These are phyloP conservation scores for Penicillium sp. DNA, from an alignment of 2,329 filamentous ascomycete genomes.

Conservation along the genomic window DNA sequence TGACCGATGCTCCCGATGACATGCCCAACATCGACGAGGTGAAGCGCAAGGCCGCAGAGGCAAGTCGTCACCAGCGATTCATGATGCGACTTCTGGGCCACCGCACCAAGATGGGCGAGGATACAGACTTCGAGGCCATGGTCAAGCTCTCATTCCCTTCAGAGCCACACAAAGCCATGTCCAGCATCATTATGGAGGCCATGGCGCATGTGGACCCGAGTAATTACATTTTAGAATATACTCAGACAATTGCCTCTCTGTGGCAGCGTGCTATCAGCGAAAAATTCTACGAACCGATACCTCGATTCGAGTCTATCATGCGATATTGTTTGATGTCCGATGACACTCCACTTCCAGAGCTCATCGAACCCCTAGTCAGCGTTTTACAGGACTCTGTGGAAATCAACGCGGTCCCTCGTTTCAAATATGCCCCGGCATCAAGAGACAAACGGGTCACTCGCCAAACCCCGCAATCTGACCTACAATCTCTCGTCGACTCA, in stretches of 20 bases:
- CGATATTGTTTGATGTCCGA: slow-evolving; percentile 44
- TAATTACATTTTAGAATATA: slow-evolving; percentile 52
- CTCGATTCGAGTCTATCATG: slow-evolving; percentile 44
- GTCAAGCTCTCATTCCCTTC: slow-evolving; percentile 56
- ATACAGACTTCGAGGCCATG: slow-evolving; percentile 58
- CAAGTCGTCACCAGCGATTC: slow-evolving; percentile 37
- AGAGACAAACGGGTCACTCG: slow-evolving; percentile 42
- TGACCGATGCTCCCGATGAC: slow-evolving; percentile 30
- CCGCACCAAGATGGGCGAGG: slow-evolving; percentile 48
- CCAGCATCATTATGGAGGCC: slow-evolving; percentile 56
- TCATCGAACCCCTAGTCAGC: slow-evolving; percentile 41
- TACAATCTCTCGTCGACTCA: slow-evolving; percentile 54
- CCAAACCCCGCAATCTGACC: slow-evolving; percentile 43
- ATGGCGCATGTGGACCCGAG: slow-evolving; percentile 46
- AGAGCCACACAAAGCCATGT: slow-evolving; percentile 49
- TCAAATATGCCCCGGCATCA: slow-evolving; percentile 46
- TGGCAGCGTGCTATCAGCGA: slow-evolving; percentile 60
- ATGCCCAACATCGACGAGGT: slow-evolving; percentile 22
- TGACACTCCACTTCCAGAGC: slow-evolving; percentile 35
- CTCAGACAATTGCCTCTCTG: slow-evolving; percentile 52
- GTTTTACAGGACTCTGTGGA: slow-evolving; percentile 50
- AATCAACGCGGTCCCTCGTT: slow-evolving; percentile 57
- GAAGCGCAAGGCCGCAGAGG: slow-evolving; percentile 27
- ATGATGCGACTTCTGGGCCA: slow-evolving; percentile 60
- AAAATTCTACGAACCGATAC: slow-evolving; percentile 49